Conservation (phyloP, 352 stramenopile genomes). For the Pythium rhizo-oryzae region DNA sequence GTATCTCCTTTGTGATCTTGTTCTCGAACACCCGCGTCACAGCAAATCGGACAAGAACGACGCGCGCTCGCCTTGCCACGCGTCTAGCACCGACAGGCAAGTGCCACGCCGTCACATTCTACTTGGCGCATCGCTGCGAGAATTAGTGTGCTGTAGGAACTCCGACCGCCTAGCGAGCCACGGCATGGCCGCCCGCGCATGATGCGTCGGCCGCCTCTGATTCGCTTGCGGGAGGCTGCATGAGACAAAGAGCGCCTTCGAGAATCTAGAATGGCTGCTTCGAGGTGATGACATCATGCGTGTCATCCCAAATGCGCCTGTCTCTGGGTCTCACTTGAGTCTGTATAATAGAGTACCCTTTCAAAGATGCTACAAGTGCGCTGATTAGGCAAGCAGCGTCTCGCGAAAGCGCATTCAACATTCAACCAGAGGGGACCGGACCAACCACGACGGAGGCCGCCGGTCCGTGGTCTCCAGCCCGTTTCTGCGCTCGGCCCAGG, state of each 20-base stretch:
- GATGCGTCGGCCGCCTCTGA: slow-evolving; percentile 13
- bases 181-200: not conserved
- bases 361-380: not conserved
- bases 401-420: not conserved
- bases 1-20: too few species aligned
- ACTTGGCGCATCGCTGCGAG: too few species aligned
- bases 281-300: slow-evolving; percentile 31
- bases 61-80: too few species aligned
- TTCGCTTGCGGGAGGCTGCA: not conserved
- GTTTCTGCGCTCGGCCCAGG: slow-evolving; percentile 1
- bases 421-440: too few species aligned
- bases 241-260: slow-evolving; percentile 1
- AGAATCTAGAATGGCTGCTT: slow-evolving; percentile 27
- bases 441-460: too few species aligned
- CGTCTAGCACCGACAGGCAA: too few species aligned
- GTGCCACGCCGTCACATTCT: too few species aligned
- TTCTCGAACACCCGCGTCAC: too few species aligned
- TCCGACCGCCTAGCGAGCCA: not conserved
- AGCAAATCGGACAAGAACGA: too few species aligned
- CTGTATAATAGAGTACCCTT: slow-evolving; percentile 9
- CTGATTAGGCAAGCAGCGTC: not conserved
- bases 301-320: slow-evolving; percentile 20
- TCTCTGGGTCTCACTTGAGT: slow-evolving; percentile 8
- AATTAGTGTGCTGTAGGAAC: too few species aligned
- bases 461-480: not conserved